Base-by-base conservation (phyloP, 1,284 basidiomycete species). In the Veloboletus limbatus region DNA sequence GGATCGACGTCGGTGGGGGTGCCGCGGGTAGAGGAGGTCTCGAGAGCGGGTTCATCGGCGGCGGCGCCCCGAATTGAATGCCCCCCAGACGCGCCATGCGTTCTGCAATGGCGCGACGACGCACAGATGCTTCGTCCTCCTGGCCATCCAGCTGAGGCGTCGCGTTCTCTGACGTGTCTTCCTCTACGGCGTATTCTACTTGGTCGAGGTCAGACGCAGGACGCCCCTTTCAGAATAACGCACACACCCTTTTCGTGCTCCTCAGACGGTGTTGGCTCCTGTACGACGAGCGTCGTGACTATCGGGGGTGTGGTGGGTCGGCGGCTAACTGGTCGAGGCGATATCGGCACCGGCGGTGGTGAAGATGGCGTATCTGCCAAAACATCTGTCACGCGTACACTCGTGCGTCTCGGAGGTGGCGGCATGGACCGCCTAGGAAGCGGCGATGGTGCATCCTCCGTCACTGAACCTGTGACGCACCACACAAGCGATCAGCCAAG, bases 51-150 rank as follows among this genome's bases (percentile, higher is more conserved):
- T 74, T 75, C 28, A 68, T 65, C 10, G 77, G 77, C 16, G 75
- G 78, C 5, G 75, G 79, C 8, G 73, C 80, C 4, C 86, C 86
- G 52, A 89, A 84, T 49, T 73, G 75, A 54, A 89, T 79, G 3
- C 82, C 85, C 22, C 87, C 85, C 2, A 90, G 68, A 54, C 79
- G 85, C 0, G 87, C 87, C 85, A 90, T 88, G 4, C 87, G 75
- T 53, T 89, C 86, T 2, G 86, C 85, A 36, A 89, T 84, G 2
- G 82, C 83, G 24, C 69, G 72, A n/a, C 78, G 74, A 40, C 78
- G 71, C 3, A 64, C 62, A 24, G 73, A 66, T 43, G 77, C 80
- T 0, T 69, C 67, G 49, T 82, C 77, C 51, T 75, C 76, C 26
- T 47, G 40, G 0, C 2, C 39, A 16, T 66, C 62, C 18, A 46